Percentiles rank a stretch among this genome's conserved stretches.
Conservation (phyloP, 1,139 yeast genomes). For the Suhomyces taliae region DNA sequence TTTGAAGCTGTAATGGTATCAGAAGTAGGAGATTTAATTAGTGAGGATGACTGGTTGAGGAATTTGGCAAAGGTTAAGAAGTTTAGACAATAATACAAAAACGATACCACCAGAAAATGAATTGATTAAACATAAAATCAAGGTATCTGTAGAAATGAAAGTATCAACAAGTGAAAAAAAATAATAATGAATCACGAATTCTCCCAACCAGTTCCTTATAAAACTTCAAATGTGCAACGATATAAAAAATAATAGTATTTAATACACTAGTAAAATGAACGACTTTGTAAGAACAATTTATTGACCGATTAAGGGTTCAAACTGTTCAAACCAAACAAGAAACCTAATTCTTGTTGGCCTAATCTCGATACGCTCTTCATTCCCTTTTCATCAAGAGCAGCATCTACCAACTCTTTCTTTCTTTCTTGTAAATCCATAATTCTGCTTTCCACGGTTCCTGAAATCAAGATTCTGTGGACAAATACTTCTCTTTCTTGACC, state of each 20-base stretch:
- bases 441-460: slow-evolving; percentile 79
- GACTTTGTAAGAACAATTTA: too few relatives aligned
- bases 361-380: slow-evolving; percentile 64
- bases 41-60: slow-evolving; percentile 37
- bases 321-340: slow-evolving; percentile 67
- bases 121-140: background rate
- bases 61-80: slow-evolving; percentile 40
- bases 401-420: slow-evolving; percentile 73
- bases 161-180: background rate
- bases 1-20: slow-evolving; percentile 51
- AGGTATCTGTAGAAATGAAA: background rate
- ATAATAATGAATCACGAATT: slow-evolving; percentile 8
- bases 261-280: too few relatives aligned
- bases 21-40: slow-evolving; percentile 35
- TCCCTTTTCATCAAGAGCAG: slow-evolving; percentile 76
- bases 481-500: slow-evolving; percentile 79
- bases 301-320: slow-evolving; percentile 10
- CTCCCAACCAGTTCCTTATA: too few relatives aligned
- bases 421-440: slow-evolving; percentile 72
- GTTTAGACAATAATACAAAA: slow-evolving; percentile 20
- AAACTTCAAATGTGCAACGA: too few relatives aligned
- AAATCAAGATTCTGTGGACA: slow-evolving; percentile 68
- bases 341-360: slow-evolving; percentile 72
- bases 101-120: background rate
- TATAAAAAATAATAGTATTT: too few relatives aligned